A percentile compares a stretch with the other conserved stretches of the same genome.
Conservation (phyloP, 1,139 yeast species). For the Candida sp. region DNA sequence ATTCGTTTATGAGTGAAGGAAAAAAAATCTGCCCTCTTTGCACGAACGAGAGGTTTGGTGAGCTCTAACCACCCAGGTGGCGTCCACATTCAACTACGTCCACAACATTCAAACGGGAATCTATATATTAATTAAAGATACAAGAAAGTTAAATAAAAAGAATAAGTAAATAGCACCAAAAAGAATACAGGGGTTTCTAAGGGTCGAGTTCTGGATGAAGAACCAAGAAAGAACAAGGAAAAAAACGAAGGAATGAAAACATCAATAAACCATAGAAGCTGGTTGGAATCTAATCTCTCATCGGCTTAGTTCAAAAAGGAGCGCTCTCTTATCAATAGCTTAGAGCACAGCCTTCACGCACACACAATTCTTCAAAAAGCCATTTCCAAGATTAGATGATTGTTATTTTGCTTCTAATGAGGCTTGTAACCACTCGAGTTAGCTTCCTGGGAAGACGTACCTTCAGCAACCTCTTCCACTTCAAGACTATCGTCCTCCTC, state of each 20-base stretch:
- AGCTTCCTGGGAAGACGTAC: conserved; percentile 8
- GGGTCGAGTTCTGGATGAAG: neutral
- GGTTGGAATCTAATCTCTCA: neutral
- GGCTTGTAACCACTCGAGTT: conserved; percentile 1
- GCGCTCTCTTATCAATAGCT: neutral
- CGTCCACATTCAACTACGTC: neutral
- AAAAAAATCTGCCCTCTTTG: too few species aligned
- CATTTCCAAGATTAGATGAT: neutral
- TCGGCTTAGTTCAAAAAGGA: neutral
- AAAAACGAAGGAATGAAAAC: neutral
- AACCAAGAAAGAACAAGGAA: neutral
- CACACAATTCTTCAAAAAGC: conserved; percentile 1
- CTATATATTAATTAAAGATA: neutral
- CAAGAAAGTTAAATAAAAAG: neutral
- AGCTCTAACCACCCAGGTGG: too few species aligned
- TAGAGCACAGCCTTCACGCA: neutral
- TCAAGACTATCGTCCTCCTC: conserved; percentile 4
- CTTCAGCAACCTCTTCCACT: conserved; percentile 11
- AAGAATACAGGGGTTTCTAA: neutral
- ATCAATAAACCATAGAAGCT: neutral
- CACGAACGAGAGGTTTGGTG: too few species aligned
- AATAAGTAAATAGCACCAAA: neutral
- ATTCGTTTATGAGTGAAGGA: neutral
- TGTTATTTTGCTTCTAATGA: neutral
- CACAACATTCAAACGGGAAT: neutral